These are phyloP conservation scores for Fusarium hostae DNA, from an alignment of 2,329 filamentous ascomycete genomes.

Conservation along the genomic window DNA sequence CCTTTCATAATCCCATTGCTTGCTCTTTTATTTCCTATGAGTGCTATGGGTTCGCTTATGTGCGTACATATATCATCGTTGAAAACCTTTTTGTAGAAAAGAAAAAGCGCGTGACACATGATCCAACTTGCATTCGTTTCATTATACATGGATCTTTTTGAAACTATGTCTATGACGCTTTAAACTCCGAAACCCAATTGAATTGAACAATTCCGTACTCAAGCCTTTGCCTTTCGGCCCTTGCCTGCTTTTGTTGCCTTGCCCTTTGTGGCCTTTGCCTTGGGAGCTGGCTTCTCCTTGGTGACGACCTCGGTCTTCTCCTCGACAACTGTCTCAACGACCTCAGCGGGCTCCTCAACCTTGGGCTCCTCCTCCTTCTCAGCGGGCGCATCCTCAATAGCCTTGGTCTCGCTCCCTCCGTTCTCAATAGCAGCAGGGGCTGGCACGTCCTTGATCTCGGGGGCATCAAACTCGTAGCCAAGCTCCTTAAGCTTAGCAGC, in stretches of 20 bases:
- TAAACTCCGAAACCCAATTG: conserved; percentile 38
- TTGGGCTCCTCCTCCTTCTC: conserved; percentile 48
- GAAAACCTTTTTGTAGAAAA: conserved; percentile 3
- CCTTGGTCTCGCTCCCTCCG: conserved; percentile 47
- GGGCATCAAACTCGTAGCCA: conserved; percentile 85
- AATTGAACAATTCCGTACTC: conserved; percentile 39
- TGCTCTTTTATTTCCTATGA: conserved; percentile 56
- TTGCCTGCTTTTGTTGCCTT: conserved; percentile 42
- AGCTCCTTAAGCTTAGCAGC: conserved; percentile 80
- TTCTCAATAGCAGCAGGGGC: conserved; percentile 54
- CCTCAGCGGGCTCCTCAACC: conserved; percentile 41
- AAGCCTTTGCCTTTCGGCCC: conserved; percentile 53
- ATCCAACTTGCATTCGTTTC: conserved; percentile 42
- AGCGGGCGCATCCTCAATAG: conserved; percentile 52
- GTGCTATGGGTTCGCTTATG: conserved; percentile 71
- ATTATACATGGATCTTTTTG: conserved; percentile 45
- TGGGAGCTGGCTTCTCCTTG: conserved; percentile 41
- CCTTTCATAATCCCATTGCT: conserved; percentile 71
- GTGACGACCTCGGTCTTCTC: conserved; percentile 41
- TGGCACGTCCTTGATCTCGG: conserved; percentile 71
- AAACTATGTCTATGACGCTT: conserved; percentile 43
- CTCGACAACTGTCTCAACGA: conserved; percentile 37
- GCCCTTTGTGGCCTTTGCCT: conserved; percentile 50
- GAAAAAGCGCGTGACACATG: conserved; percentile 16
- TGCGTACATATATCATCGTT: conserved; percentile 59